Evolutionary conservation across 2,329 filamentous ascomycete species (phyloP).

Genomic region (Elsinoe necatrix): DNA sequence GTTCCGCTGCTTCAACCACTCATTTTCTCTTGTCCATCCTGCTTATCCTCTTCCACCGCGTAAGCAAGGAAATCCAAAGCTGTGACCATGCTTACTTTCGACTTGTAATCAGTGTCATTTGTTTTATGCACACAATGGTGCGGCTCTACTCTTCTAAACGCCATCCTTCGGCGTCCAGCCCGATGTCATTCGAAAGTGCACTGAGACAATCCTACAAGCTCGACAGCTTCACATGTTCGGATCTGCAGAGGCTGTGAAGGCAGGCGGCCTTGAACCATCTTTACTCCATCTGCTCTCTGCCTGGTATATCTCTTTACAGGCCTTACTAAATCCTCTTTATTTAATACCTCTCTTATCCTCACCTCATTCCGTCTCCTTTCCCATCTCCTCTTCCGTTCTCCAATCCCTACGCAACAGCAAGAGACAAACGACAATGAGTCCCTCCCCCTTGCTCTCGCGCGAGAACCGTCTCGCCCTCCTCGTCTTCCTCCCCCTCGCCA

Average conservation of each 20-base stretch:
- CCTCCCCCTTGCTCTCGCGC: not conserved
- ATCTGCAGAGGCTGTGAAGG: not conserved
- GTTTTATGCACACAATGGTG: no score
- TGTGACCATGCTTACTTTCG: not conserved
- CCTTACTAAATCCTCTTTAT: no score
- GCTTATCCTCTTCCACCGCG: not conserved
- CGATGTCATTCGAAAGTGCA: not conserved
- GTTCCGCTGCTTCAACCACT: not conserved
- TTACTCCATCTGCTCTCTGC: not conserved
- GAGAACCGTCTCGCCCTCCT: constrained; percentile 2
- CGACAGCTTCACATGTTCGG: not conserved
- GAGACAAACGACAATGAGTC: not conserved
- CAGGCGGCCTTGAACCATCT: not conserved
- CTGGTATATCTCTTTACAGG: not conserved
- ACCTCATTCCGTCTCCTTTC: no score
- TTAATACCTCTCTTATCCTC: no score
- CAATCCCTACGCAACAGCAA: not conserved
- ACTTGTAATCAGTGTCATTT: no score
- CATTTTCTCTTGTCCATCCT: not conserved
- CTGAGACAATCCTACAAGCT: not conserved
- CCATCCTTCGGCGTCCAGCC: not conserved
- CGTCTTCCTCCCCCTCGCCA: not conserved
- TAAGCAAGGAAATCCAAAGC: not conserved
- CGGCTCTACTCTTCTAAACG: not conserved
- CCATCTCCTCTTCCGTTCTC: not conserved